Evolutionary conservation across 75 land plant genomes (phyloP).

Genomic region (Cupressus sempervirens): DNA sequence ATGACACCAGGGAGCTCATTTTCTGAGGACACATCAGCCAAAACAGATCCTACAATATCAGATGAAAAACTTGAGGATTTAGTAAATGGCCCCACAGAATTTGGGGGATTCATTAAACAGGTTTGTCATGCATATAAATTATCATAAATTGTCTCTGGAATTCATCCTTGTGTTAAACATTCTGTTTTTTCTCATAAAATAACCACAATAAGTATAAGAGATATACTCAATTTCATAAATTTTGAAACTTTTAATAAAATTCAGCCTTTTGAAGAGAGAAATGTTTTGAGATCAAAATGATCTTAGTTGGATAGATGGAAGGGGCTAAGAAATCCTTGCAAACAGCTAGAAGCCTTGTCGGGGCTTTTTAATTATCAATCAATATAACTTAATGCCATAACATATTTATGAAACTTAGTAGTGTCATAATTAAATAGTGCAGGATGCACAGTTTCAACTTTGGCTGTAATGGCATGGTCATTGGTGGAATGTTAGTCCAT

Average conservation of each 20-base stretch:
- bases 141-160: background rate
- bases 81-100: slow-evolving; percentile 2
- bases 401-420: background rate
- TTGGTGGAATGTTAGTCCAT: background rate
- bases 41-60: background rate
- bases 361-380: background rate
- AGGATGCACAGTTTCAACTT: background rate
- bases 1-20: background rate
- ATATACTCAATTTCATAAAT: background rate
- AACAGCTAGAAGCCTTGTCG: background rate
- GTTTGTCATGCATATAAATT: slow-evolving; percentile 1
- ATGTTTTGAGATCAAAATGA: background rate
- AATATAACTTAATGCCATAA: background rate
- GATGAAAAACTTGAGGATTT: slow-evolving; percentile 7
- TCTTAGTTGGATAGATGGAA: background rate
- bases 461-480: background rate
- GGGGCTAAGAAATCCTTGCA: background rate
- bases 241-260: background rate
- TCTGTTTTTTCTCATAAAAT: background rate
- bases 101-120: slow-evolving; percentile 10
- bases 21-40: background rate
- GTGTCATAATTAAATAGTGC: background rate
- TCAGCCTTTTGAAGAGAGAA: background rate
- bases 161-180: background rate
- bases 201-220: background rate